Evolutionary conservation across 192 early-diverging fungal genomes (phyloP).

Genomic region (Entomortierella lignicola): DNA sequence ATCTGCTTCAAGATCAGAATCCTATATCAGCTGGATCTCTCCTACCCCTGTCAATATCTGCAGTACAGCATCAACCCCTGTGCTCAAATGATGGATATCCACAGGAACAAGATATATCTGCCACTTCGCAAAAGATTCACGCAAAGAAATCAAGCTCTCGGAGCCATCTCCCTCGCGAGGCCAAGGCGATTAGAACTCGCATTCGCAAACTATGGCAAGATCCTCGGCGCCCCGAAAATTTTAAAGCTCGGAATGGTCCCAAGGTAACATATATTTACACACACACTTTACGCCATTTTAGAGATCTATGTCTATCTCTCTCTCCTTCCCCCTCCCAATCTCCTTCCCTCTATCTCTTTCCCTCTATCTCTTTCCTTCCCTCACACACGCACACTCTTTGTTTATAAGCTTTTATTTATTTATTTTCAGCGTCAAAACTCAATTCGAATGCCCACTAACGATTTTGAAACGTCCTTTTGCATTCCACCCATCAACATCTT

Average conservation of each 20-base stretch:
- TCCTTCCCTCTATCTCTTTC: background rate
- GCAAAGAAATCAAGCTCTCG: conserved; percentile 2
- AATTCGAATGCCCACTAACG: background rate
- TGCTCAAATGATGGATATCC: background rate
- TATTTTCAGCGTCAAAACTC: background rate
- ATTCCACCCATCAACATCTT: background rate
- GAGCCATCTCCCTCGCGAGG: conserved; percentile 17
- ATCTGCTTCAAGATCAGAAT: conserved; percentile 6
- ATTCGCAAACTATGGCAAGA: conserved; percentile 41
- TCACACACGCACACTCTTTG: too few relatives aligned
- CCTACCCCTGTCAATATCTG: conserved; percentile 6
- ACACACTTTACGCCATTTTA: too few relatives aligned
- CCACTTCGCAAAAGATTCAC: background rate
- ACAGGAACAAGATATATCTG: too few relatives aligned
- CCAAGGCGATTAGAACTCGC: conserved; percentile 20
- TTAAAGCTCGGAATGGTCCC: conserved; percentile 13
- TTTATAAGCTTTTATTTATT: too few relatives aligned
- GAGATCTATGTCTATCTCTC: too few relatives aligned
- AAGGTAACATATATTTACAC: conserved; percentile 33
- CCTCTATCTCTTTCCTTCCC: too few relatives aligned
- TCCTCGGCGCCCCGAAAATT: conserved; percentile 15
- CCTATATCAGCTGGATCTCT: background rate
- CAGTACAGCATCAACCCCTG: conserved; percentile 1
- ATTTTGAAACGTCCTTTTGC: background rate
- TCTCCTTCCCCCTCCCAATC: too few relatives aligned